Evolutionary conservation across 2,329 filamentous ascomycete genomes (phyloP).

Genomic region (Penicillium sp.): DNA sequence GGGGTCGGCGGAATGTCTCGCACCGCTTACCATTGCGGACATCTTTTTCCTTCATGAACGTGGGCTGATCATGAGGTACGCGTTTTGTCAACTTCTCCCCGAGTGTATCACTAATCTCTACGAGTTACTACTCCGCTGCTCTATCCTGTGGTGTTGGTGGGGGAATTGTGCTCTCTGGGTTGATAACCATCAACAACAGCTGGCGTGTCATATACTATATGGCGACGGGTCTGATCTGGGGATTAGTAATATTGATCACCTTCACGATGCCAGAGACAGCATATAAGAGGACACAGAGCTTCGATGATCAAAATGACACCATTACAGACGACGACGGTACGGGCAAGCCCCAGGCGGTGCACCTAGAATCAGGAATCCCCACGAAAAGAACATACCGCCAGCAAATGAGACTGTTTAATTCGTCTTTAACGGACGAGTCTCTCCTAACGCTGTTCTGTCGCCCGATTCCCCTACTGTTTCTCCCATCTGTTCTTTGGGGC

Average conservation of each 20-base stretch:
- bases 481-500: conserved; percentile 26
- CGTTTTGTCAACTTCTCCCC: conserved; percentile 43
- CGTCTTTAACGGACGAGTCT: conserved; percentile 38
- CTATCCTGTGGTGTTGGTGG: conserved; percentile 22
- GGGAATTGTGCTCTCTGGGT: conserved; percentile 39
- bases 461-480: conserved; percentile 22
- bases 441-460: conserved; percentile 22
- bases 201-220: conserved; percentile 40
- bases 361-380: neutral
- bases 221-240: neutral
- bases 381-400: neutral
- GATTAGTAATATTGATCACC: neutral
- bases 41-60: conserved; percentile 64
- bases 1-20: conserved; percentile 56
- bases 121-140: conserved; percentile 25
- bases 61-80: conserved; percentile 33
- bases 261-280: conserved; percentile 14
- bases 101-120: conserved; percentile 4
- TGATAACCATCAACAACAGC: conserved; percentile 37
- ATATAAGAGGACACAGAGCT: neutral
- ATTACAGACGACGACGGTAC: neutral
- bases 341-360: neutral
- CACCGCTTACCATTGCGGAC: conserved; percentile 59
- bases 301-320: neutral
- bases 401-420: conserved; percentile 21